Conservation (phyloP, 306 rosid species). For the Styphnolobium japonicum region DNA sequence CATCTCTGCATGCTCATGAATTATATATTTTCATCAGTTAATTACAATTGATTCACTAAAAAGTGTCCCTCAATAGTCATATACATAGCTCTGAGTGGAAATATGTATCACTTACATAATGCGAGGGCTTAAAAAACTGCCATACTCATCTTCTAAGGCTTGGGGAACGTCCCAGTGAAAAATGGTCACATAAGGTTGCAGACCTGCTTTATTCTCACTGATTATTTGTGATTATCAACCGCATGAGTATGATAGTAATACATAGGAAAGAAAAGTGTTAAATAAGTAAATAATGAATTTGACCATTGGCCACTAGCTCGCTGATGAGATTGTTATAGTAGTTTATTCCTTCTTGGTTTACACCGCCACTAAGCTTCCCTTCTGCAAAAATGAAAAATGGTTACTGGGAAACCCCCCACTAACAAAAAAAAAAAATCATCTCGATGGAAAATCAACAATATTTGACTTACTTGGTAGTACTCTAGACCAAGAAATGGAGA, state of each 20-base stretch:
- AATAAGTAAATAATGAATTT: background rate
- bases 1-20: constrained; percentile 32
- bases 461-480: constrained; percentile 56
- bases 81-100: background rate
- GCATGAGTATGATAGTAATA: background rate
- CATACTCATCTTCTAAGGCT: constrained; percentile 49
- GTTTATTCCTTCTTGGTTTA: constrained; percentile 48
- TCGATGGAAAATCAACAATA: background rate
- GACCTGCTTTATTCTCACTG: constrained; percentile 21
- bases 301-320: constrained; percentile 54
- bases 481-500: constrained; percentile 48
- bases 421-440: background rate
- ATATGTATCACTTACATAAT: constrained; percentile 46
- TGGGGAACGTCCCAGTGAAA: constrained; percentile 45
- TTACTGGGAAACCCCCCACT: background rate
- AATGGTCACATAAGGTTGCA: constrained; percentile 36
- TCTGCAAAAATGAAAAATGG: constrained; percentile 33
- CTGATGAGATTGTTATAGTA: constrained; percentile 63
- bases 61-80: background rate
- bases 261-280: background rate
- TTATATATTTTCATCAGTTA: background rate
- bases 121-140: constrained; percentile 46
- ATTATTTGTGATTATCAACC: background rate
- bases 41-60: background rate
- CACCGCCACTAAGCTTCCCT: constrained; percentile 59